These are phyloP conservation scores for Ustilago crameri DNA, from an alignment of 1,284 basidiomycete species.

Conservation along the genomic window DNA sequence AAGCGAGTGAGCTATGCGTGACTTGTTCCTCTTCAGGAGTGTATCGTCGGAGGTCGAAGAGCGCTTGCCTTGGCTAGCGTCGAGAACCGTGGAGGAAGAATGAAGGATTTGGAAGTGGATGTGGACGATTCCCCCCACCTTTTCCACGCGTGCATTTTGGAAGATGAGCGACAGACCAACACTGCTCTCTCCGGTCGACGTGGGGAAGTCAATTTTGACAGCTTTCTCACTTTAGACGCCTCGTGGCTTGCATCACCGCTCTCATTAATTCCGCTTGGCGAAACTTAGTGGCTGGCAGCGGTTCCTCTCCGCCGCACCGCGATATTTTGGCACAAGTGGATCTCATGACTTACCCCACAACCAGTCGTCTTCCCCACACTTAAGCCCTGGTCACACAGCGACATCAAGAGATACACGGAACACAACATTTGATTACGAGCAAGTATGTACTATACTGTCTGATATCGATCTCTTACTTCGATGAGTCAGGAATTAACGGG, in stretches of 20 bases:
- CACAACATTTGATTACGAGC: background rate
- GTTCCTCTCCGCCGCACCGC: conserved; percentile 20
- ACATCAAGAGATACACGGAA: background rate
- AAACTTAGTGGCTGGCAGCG: background rate
- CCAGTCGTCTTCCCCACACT: too few species aligned
- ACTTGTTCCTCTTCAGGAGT: too few species aligned
- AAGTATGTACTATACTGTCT: too few species aligned
- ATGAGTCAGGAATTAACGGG: too few species aligned
- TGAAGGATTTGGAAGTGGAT: background rate
- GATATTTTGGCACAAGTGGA: background rate
- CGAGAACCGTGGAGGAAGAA: background rate
- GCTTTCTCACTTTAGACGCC: too few species aligned
- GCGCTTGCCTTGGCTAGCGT: background rate
- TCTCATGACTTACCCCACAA: conserved; percentile 1
- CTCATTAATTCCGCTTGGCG: too few species aligned
- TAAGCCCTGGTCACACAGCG: background rate
- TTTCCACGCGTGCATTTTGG: conserved; percentile 3
- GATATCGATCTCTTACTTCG: too few species aligned
- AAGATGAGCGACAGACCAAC: background rate
- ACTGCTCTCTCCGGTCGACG: too few species aligned
- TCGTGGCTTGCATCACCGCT: too few species aligned
- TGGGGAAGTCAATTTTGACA: background rate
- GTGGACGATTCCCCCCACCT: conserved; percentile 4
- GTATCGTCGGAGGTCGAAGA: too few species aligned
- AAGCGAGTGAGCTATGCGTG: background rate